A percentile compares a stretch with the other conserved stretches of the same genome.
Conservation (phyloP, 371 early-diverging fungal genomes). For the Mortierella sp. region DNA sequence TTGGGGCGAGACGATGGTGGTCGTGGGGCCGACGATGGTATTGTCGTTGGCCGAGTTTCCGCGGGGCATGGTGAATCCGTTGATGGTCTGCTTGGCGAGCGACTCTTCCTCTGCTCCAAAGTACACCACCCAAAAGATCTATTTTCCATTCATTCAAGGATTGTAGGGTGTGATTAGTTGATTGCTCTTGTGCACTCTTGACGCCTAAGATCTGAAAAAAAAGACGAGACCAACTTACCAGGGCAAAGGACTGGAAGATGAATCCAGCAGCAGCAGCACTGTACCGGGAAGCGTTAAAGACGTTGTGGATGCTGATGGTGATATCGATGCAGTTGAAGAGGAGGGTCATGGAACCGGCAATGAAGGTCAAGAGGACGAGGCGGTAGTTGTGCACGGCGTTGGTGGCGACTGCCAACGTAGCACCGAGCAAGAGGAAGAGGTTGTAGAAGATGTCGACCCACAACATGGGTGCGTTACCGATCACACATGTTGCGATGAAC, state of each 20-base stretch:
- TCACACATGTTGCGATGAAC: slow-evolving; percentile 73
- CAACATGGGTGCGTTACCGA: slow-evolving; percentile 51
- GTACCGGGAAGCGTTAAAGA: background rate
- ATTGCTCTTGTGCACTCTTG: background rate
- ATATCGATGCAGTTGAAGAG: slow-evolving; percentile 66
- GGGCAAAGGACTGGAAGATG: slow-evolving; percentile 71
- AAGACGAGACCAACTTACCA: slow-evolving; percentile 58
- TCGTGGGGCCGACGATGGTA: background rate
- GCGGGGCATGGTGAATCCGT: slow-evolving; percentile 57
- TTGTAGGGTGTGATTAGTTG: background rate
- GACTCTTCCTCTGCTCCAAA: slow-evolving; percentile 82
- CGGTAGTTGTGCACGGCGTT: slow-evolving; percentile 59
- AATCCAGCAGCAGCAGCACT: slow-evolving; percentile 70
- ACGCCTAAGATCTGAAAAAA: background rate
- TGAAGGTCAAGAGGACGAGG: slow-evolving; percentile 63
- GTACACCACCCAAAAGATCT: slow-evolving; percentile 80
- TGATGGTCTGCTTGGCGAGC: slow-evolving; percentile 62
- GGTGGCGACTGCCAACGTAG: slow-evolving; percentile 62
- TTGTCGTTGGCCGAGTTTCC: slow-evolving; percentile 12
- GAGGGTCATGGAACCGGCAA: slow-evolving; percentile 62
- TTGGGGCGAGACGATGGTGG: background rate
- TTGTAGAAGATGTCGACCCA: slow-evolving; percentile 78
- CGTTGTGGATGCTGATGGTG: slow-evolving; percentile 31
- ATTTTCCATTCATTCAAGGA: background rate
- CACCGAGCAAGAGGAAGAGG: slow-evolving; percentile 59